These are phyloP conservation scores for Termitomyces heimii DNA, from an alignment of 768 basidiomycete species.

Conservation along the genomic window DNA sequence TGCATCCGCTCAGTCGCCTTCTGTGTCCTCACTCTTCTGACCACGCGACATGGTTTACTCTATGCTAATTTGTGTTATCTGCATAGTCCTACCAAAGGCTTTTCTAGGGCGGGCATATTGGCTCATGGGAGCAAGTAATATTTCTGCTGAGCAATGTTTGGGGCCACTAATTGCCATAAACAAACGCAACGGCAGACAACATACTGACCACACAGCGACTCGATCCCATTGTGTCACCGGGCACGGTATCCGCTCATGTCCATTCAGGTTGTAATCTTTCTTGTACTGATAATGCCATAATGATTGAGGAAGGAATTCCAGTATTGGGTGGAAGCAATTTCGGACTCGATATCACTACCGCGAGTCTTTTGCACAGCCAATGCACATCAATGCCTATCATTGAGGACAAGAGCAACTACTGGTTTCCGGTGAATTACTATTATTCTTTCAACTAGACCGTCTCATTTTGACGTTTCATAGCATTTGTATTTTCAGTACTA, in stretches of 20 bases:
- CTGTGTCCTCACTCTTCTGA: neutral
- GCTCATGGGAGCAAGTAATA: slow-evolving; percentile 24
- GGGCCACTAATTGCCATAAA: neutral
- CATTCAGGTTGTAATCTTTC: slow-evolving; percentile 22
- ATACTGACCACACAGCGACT: slow-evolving; percentile 31
- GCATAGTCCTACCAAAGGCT: neutral
- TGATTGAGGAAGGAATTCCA: slow-evolving; percentile 1
- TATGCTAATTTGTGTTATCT: neutral
- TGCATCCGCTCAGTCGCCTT: neutral
- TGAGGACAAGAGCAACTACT: slow-evolving; percentile 32
- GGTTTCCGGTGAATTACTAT: slow-evolving; percentile 16
- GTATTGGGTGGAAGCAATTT: slow-evolving; percentile 35
- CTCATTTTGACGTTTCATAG: neutral
- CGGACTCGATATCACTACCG: slow-evolving; percentile 22
- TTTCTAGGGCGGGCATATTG: slow-evolving; percentile 14
- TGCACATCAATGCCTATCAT: slow-evolving; percentile 32
- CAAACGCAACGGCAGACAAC: slow-evolving; percentile 18
- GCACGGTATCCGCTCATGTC: slow-evolving; percentile 26
- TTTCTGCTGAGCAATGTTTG: neutral
- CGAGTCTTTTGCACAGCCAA: slow-evolving; percentile 23
- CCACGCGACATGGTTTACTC: neutral
- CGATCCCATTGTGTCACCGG: slow-evolving; percentile 30
- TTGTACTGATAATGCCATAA: neutral
- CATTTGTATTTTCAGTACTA: slow-evolving; percentile 26
- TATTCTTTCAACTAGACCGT: neutral